Evolutionary conservation across 2,329 filamentous ascomycete genomes (phyloP).

Genomic region (Malbranchea zuffiana): DNA sequence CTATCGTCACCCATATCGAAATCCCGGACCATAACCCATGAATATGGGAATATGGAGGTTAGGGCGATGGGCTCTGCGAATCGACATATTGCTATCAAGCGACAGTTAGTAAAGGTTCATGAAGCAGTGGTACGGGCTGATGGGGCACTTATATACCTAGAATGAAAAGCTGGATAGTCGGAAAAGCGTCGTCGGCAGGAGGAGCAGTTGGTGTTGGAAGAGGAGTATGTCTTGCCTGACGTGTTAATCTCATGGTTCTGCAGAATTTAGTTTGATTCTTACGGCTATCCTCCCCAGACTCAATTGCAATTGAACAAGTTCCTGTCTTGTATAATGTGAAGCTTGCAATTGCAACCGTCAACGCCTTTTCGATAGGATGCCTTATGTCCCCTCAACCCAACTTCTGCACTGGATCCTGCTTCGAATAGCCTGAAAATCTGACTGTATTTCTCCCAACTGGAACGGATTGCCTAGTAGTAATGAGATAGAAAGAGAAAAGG

Average conservation of each 20-base stretch:
- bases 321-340: neutral
- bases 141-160: slow-evolving; percentile 56
- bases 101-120: neutral
- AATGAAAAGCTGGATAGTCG: slow-evolving; percentile 69
- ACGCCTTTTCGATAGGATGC: too few species aligned
- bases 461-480: too few species aligned
- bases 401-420: too few species aligned
- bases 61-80: slow-evolving; percentile 86
- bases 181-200: slow-evolving; percentile 63
- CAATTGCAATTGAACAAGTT: slow-evolving; percentile 7
- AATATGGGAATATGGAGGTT: slow-evolving; percentile 88
- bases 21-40: slow-evolving; percentile 69
- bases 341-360: too few species aligned
- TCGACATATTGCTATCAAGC: slow-evolving; percentile 65
- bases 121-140: neutral
- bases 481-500: too few species aligned
- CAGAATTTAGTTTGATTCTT: slow-evolving; percentile 41
- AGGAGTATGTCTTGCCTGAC: slow-evolving; percentile 31
- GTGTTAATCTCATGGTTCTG: slow-evolving; percentile 52
- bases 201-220: slow-evolving; percentile 22
- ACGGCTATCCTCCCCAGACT: slow-evolving; percentile 33
- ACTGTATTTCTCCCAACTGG: too few species aligned
- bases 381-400: too few species aligned
- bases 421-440: too few species aligned
- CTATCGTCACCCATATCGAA: slow-evolving; percentile 60